Evolutionary conservation across 345 rosid genomes (phyloP).

Genomic region (Corchorus capsularis): DNA sequence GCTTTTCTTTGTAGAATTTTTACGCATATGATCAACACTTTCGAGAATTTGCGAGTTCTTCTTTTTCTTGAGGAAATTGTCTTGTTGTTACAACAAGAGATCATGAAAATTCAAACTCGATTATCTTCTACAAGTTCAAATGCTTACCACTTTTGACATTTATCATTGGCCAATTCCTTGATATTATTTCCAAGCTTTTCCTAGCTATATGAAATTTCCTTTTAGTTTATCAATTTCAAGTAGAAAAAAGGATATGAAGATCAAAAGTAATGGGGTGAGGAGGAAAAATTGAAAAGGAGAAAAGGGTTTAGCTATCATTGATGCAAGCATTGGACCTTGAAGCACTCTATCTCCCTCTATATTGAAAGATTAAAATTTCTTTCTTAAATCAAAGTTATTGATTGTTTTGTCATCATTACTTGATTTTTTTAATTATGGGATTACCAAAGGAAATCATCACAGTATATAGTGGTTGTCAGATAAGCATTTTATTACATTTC

Average conservation of each 20-base stretch:
- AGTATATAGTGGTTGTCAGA: slow-evolving; percentile 21
- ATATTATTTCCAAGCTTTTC: background rate
- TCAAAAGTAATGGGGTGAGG: background rate
- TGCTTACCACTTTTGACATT: too few relatives aligned
- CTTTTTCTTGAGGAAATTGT: too few relatives aligned
- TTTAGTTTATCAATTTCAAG: background rate
- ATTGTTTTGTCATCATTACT: slow-evolving; percentile 8
- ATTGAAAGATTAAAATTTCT: background rate
- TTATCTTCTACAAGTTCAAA: too few relatives aligned
- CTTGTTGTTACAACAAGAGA: too few relatives aligned
- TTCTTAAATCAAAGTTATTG: background rate
- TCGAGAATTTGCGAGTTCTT: too few relatives aligned
- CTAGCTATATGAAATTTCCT: background rate
- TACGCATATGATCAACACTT: too few relatives aligned
- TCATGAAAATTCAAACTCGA: too few relatives aligned
- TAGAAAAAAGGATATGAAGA: background rate
- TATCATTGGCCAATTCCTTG: background rate
- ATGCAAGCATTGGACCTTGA: background rate
- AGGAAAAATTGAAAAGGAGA: too few relatives aligned
- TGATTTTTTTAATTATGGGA: slow-evolving; percentile 12
- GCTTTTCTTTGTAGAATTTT: too few relatives aligned
- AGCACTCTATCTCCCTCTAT: background rate
- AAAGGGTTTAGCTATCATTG: slow-evolving; percentile 3
- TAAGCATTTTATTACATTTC: background rate
- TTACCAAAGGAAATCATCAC: slow-evolving; percentile 18